Evolutionary conservation across 1,139 yeast species (phyloP).

Genomic region (Yamadazyma mexicana): DNA sequence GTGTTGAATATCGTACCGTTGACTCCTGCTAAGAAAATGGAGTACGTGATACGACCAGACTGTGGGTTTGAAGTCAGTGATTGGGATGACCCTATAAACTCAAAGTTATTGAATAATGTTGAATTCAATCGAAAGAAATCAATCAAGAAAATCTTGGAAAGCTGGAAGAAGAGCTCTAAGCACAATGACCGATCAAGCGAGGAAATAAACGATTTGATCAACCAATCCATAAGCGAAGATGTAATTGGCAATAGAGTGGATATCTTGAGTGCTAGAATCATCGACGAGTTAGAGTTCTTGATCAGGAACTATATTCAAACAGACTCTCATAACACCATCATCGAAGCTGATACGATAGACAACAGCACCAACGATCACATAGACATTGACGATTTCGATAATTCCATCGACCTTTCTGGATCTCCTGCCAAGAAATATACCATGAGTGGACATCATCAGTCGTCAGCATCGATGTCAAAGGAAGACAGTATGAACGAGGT

Average conservation of each 20-base stretch:
- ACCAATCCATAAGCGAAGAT: constrained; percentile 15
- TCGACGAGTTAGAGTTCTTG: constrained; percentile 64
- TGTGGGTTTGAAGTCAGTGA: constrained; percentile 3
- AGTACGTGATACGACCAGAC: constrained; percentile 24
- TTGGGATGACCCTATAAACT: constrained; percentile 11
- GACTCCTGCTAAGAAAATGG: constrained; percentile 69
- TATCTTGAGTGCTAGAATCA: constrained; percentile 73
- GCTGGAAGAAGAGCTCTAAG: constrained; percentile 36
- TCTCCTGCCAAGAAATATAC: constrained; percentile 3
- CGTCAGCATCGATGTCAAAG: constrained; percentile 5
- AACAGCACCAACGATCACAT: constrained; percentile 10
- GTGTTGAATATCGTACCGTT: constrained; percentile 55
- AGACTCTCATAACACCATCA: constrained; percentile 22
- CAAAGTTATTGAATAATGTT: constrained; percentile 6
- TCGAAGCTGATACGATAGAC: constrained; percentile 24
- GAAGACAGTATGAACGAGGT: constrained; percentile 11
- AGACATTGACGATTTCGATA: constrained; percentile 16
- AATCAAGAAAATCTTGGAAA: constrained; percentile 40
- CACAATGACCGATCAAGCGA: constrained; percentile 14
- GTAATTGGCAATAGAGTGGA: constrained; percentile 56
- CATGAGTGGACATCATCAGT: constrained; percentile 5
- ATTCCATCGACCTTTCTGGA: constrained; percentile 13
- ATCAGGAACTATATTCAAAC: constrained; percentile 35
- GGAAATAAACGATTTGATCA: constrained; percentile 14
- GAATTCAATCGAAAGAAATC: constrained; percentile 35